Evolutionary conservation across 208 protist species (phyloP).

Genomic region (Ichthyophonus hoferi): DNA sequence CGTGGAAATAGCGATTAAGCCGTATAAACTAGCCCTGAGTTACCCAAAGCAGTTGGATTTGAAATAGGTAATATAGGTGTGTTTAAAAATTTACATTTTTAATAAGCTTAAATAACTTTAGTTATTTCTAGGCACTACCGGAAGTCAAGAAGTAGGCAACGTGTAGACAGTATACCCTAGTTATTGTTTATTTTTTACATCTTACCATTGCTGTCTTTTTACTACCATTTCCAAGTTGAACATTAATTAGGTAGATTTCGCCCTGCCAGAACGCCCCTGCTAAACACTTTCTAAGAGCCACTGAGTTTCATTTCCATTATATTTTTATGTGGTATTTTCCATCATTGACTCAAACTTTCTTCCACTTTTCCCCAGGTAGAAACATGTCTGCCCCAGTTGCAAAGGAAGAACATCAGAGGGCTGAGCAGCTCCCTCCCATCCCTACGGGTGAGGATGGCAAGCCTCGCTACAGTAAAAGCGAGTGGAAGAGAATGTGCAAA

Average conservation of each 20-base stretch:
- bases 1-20: too few species aligned
- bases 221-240: too few species aligned
- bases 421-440: not conserved
- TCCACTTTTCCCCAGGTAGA: not conserved
- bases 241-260: not conserved
- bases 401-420: not conserved
- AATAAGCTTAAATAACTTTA: too few species aligned
- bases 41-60: too few species aligned
- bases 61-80: too few species aligned
- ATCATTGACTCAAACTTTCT: not conserved
- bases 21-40: too few species aligned
- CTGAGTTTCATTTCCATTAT: constrained; percentile 18
- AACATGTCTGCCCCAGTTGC: not conserved
- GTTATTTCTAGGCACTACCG: too few species aligned
- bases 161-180: too few species aligned
- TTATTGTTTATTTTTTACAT: too few species aligned
- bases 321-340: not conserved
- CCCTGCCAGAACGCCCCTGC: not conserved
- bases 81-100: too few species aligned
- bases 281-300: not conserved
- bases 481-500: constrained; percentile 23
- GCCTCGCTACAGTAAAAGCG: constrained; percentile 33
- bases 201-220: too few species aligned
- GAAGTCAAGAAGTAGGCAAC: too few species aligned
- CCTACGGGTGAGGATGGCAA: constrained; percentile 6